Evolutionary conservation across 257 asterid species (phyloP).

Genomic region (Jaltomata sinuosa): DNA sequence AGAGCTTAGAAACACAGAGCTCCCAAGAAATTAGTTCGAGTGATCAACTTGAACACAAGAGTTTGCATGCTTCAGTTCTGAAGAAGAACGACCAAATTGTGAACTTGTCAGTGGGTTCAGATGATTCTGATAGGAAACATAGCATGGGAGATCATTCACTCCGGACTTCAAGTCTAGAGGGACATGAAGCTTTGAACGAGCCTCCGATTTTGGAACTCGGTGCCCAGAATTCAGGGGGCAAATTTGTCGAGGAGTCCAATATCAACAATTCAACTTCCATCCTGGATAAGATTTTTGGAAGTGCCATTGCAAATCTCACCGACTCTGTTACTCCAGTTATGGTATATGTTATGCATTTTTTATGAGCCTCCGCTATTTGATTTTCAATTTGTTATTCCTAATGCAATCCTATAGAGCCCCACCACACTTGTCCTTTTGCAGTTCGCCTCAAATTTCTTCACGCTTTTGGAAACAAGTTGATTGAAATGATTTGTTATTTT

Average conservation of each 20-base stretch:
- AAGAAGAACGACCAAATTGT: constrained; percentile 32
- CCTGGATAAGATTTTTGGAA: constrained; percentile 57
- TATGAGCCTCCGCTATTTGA: neutral
- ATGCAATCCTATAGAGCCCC: neutral
- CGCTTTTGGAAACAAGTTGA: neutral
- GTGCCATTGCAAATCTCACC: constrained; percentile 33
- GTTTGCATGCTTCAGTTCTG: constrained; percentile 8
- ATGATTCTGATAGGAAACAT: constrained; percentile 23
- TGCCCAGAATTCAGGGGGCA: constrained; percentile 27
- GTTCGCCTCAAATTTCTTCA: neutral
- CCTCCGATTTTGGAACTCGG: constrained; percentile 20
- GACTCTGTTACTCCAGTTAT: constrained; percentile 23
- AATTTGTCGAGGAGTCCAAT: constrained; percentile 27
- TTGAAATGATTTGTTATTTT: neutral
- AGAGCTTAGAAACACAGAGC: constrained; percentile 24
- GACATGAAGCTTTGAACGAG: constrained; percentile 28
- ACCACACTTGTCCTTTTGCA: neutral
- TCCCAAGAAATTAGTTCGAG: constrained; percentile 21
- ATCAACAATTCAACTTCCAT: constrained; percentile 35
- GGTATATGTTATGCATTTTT: constrained; percentile 24
- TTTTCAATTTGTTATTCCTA: neutral
- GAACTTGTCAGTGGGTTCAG: constrained; percentile 19
- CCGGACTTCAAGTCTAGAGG: constrained; percentile 22
- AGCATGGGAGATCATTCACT: constrained; percentile 27
- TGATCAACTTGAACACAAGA: constrained; percentile 33